Base-by-base conservation (phyloP, 345 rosid species). In the Bruguiera parviflora region DNA sequence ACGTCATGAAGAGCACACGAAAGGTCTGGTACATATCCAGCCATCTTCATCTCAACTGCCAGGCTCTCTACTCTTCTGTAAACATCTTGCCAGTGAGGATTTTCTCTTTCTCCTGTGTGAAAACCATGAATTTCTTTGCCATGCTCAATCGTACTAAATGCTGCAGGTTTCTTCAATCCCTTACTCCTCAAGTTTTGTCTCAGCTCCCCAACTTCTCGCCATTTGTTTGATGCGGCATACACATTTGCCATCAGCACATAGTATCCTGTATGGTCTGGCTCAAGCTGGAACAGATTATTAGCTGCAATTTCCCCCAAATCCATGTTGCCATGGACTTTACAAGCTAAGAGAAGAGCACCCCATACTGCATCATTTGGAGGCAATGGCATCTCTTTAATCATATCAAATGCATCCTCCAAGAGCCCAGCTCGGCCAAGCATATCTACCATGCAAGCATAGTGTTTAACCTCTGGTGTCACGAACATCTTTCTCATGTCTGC, bases 361-460 rank as follows among this genome's bases (percentile, higher is more conserved):
- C 90, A 88, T 32, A 81, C 84, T 5, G 67, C 63, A 63, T 88
- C 90, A 64, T 65, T 70, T 56, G 85, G 85, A 22, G 79, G 65
- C 6, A 67, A 66, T 8, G 88, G 85, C 90, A 88, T 88, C 65
- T 71, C 75, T 61, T 78, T 73, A 39, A 84, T 82, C 63, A 83
- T 64, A 69, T 61, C 80, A 70, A 77, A 81, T 32, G 93, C 89
- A 70, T 84, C 83, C 2, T 69, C 58, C 57, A 86, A 70, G 53
- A 72, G 74, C 67, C 89, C 89, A 19, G 85, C 87, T 71, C 87
- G 82, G 29, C 93, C 89, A 52, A 86, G 83, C 79, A 88, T 79
- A 72, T 86, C 90, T 25, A 83, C 89, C 87, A 86, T 77, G 73
- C 90, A 86, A 76, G 88, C 82, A 72, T 74, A 86, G 74, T 88